Evolutionary conservation across 1,284 basidiomycete species (phyloP).

Genomic region (Melampsora americana): DNA sequence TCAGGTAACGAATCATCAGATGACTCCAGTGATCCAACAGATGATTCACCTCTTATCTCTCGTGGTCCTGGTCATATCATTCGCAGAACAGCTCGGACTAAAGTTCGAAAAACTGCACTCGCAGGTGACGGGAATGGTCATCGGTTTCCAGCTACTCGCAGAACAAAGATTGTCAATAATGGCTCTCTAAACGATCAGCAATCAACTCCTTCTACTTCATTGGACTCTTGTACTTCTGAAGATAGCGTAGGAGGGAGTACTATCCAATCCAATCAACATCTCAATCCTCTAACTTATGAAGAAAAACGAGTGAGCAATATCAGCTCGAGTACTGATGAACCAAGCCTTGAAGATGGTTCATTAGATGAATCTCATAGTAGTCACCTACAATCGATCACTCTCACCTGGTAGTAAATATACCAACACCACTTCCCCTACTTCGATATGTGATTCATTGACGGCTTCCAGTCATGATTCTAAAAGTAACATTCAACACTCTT

Average conservation of each 20-base stretch:
- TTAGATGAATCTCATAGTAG: too few relatives aligned
- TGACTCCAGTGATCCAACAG: constrained; percentile 61
- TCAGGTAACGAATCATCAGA: constrained; percentile 12
- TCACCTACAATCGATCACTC: neutral
- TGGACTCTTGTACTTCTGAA: too few relatives aligned
- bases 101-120: constrained; percentile 82
- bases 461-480: constrained; percentile 4
- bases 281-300: too few relatives aligned
- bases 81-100: constrained; percentile 84
- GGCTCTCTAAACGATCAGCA: too few relatives aligned
- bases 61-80: constrained; percentile 83
- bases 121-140: constrained; percentile 73
- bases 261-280: too few relatives aligned
- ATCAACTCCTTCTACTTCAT: too few relatives aligned
- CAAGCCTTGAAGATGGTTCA: too few relatives aligned
- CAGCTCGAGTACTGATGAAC: too few relatives aligned
- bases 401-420: neutral
- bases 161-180: neutral
- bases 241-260: too few relatives aligned
- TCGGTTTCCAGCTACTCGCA: constrained; percentile 61
- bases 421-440: neutral
- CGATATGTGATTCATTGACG: neutral
- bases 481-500: neutral
- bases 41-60: constrained; percentile 82
- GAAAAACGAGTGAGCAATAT: too few relatives aligned